Conservation (phyloP, 257 asterid species). For the Thymus quinquecostatus region DNA sequence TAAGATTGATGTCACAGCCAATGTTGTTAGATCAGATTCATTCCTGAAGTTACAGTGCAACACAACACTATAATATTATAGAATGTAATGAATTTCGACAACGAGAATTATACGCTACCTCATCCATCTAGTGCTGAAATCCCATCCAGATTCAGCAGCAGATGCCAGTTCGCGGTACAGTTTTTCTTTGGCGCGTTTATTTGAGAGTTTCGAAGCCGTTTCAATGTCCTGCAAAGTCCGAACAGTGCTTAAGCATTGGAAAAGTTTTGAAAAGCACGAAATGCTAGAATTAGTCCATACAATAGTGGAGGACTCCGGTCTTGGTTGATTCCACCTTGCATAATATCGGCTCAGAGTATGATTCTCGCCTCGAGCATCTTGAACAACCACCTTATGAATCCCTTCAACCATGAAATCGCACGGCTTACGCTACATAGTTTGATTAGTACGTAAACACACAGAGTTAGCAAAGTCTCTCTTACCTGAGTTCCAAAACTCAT, state of each 20-base stretch:
- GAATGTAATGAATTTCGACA: neutral
- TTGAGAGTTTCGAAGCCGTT: conserved; percentile 70
- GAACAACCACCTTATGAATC: conserved; percentile 69
- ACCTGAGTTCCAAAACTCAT: conserved; percentile 89
- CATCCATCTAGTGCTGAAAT: conserved; percentile 97
- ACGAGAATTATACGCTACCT: conserved; percentile 43
- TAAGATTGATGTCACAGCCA: conserved; percentile 66
- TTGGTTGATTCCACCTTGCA: conserved; percentile 87
- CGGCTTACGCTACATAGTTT: neutral
- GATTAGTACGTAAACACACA: neutral
- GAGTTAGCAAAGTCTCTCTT: neutral
- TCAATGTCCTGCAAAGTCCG: conserved; percentile 57
- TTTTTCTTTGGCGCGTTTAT: conserved; percentile 46
- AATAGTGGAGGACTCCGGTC: conserved; percentile 85
- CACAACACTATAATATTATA: neutral
- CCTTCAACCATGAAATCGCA: conserved; percentile 42
- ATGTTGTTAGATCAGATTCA: conserved; percentile 68
- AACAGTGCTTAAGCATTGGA: neutral
- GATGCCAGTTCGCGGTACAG: conserved; percentile 85
- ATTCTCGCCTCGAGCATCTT: conserved; percentile 59
- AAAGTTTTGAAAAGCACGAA: neutral
- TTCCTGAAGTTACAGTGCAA: conserved; percentile 44
- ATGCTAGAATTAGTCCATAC: conserved; percentile 43
- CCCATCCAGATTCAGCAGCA: conserved; percentile 98
- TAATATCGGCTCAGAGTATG: conserved; percentile 75